Evolutionary conservation across 225 moss, liverwort and hornwort species (phyloP).

Genomic region (Ulota crispa): DNA sequence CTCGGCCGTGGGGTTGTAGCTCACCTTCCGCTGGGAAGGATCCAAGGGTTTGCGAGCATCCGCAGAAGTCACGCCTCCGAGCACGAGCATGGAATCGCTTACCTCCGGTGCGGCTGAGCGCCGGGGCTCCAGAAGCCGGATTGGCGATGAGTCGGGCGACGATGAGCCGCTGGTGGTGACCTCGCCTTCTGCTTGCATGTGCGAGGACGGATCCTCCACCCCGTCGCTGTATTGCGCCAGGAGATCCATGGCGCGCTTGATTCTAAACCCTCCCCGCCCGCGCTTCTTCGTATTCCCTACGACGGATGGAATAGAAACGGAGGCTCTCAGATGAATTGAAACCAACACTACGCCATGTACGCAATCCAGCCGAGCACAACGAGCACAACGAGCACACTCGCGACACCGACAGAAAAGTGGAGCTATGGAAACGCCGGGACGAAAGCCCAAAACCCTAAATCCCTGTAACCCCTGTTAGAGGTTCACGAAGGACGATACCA

Average conservation of each 20-base stretch:
- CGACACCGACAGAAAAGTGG: not conserved
- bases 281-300: not conserved
- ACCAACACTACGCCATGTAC: not conserved
- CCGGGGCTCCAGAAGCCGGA: slow-evolving; percentile 60
- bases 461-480: no score
- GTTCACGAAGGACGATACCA: not conserved
- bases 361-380: not conserved
- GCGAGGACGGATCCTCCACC: slow-evolving; percentile 22
- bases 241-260: slow-evolving; percentile 40
- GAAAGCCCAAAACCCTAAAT: slow-evolving; percentile 18
- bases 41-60: slow-evolving; percentile 64
- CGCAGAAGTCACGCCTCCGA: not conserved
- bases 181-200: slow-evolving; percentile 33
- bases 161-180: slow-evolving; percentile 45
- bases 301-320: not conserved
- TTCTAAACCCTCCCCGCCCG: not conserved
- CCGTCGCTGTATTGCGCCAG: slow-evolving; percentile 45
- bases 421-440: not conserved
- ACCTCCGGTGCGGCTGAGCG: slow-evolving; percentile 86
- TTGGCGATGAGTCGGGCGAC: slow-evolving; percentile 65
- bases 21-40: slow-evolving; percentile 84
- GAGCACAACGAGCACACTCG: not conserved
- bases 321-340: not conserved
- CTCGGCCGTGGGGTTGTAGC: slow-evolving; percentile 89
- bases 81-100: slow-evolving; percentile 57